These are phyloP conservation scores for Parascedosporium putredinis DNA, from an alignment of 2,329 filamentous ascomycete genomes.

Conservation along the genomic window DNA sequence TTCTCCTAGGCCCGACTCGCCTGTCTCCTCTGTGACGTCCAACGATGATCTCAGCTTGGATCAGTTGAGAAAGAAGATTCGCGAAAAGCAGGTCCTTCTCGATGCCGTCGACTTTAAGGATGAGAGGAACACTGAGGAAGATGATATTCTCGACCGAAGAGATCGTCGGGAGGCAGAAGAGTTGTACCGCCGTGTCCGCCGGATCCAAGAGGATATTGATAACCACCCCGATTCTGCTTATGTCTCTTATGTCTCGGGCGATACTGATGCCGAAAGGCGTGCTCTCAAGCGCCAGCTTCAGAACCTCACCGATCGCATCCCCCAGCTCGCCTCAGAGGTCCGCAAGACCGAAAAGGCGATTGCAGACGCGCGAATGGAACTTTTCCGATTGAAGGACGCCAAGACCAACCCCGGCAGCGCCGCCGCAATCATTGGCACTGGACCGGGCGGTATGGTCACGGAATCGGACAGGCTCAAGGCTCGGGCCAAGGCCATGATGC, in stretches of 20 bases:
- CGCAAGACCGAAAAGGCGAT: conserved; percentile 86
- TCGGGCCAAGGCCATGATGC: conserved; percentile 95
- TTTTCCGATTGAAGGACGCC: conserved; percentile 88
- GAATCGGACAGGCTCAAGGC: conserved; percentile 93
- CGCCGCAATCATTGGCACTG: conserved; percentile 77
- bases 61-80: conserved; percentile 83
- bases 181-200: conserved; percentile 81
- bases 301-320: conserved; percentile 76
- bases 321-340: conserved; percentile 84
- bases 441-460: conserved; percentile 80
- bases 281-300: conserved; percentile 84
- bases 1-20: conserved; percentile 72
- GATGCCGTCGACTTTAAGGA: conserved; percentile 96
- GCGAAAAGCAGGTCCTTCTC: conserved; percentile 85
- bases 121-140: conserved; percentile 79
- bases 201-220: conserved; percentile 91
- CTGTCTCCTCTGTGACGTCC: conserved; percentile 53
- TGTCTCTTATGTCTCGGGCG: conserved; percentile 52
- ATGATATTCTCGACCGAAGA: conserved; percentile 80
- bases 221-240: conserved; percentile 66
- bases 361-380: conserved; percentile 78
- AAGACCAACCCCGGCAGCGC: conserved; percentile 81
- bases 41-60: conserved; percentile 78
- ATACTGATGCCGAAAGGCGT: conserved; percentile 81
- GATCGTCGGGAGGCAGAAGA: conserved; percentile 91